These are phyloP conservation scores for Fagopyrum esculentum DNA, from an alignment of 148 eudicot species.

Conservation along the genomic window DNA sequence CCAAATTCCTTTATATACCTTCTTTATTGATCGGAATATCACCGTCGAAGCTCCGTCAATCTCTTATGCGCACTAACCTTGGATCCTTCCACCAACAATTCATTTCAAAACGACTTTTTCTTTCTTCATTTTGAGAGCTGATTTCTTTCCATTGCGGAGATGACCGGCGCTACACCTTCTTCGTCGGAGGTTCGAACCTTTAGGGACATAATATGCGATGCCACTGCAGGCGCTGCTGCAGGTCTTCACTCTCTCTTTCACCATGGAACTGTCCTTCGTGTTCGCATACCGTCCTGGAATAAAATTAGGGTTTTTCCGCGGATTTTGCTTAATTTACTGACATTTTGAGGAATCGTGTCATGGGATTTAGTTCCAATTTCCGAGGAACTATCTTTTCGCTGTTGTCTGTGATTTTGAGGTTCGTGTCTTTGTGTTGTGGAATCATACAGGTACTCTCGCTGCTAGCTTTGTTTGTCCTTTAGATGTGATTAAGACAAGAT, in stretches of 20 bases:
- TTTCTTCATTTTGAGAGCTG: background rate
- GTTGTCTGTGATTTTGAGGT: background rate
- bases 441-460: conserved; percentile 68
- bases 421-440: background rate
- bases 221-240: conserved; percentile 79
- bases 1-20: background rate
- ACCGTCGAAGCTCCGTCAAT: background rate
- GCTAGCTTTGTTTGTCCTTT: conserved; percentile 84
- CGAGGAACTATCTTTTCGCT: background rate
- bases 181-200: conserved; percentile 29
- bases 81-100: background rate
- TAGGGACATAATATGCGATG: conserved; percentile 43
- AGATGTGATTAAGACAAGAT: conserved; percentile 87
- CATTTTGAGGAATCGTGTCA: conserved; percentile 11
- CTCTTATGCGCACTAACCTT: background rate
- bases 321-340: background rate
- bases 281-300: background rate
- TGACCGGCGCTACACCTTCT: conserved; percentile 24
- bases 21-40: background rate
- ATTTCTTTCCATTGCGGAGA: conserved; percentile 12
- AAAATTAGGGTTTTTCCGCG: conserved; percentile 3
- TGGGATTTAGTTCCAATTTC: background rate
- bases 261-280: background rate
- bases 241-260: conserved; percentile 22
- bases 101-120: background rate